These are phyloP conservation scores for Lactifluus subvellereus DNA, from an alignment of 768 basidiomycete species.

Conservation along the genomic window DNA sequence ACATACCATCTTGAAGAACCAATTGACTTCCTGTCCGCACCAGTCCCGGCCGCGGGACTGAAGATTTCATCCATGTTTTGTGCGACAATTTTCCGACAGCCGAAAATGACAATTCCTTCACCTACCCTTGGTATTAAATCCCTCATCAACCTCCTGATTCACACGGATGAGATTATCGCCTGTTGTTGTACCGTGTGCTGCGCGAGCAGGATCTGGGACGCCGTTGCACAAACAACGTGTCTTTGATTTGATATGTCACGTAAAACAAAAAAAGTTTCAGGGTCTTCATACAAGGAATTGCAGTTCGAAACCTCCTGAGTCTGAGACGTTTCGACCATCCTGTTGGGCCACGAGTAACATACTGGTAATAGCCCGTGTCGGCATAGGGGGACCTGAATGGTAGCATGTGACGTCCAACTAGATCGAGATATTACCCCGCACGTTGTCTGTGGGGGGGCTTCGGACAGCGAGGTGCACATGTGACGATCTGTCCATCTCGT, in stretches of 20 bases:
- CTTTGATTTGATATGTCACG: conserved; percentile 8
- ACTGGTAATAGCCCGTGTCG: conserved; percentile 10
- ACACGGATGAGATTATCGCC: background rate
- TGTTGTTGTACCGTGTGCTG: background rate
- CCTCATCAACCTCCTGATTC: background rate
- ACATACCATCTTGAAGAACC: background rate
- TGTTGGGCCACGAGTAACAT: conserved; percentile 10
- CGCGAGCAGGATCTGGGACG: background rate
- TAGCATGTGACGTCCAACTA: conserved; percentile 14
- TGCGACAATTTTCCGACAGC: conserved; percentile 12
- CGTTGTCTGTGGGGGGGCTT: conserved; percentile 11
- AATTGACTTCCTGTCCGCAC: background rate
- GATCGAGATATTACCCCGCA: conserved; percentile 19
- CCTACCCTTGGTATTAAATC: conserved; percentile 3
- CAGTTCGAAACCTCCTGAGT: conserved; percentile 7
- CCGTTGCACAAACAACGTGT: conserved; percentile 10
- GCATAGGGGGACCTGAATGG: background rate
- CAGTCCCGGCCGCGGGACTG: conserved; percentile 8
- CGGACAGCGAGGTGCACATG: conserved; percentile 11
- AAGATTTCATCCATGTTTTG: conserved; percentile 2
- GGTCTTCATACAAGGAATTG: conserved; percentile 11
- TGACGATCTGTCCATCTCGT: conserved; percentile 14
- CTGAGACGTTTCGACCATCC: background rate
- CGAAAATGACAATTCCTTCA: background rate
- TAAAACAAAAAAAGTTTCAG: conserved; percentile 9